phyloP scores from a whole-genome alignment of 495 filamentous ascomycete genomes.

The Neurospora sp. region DNA sequence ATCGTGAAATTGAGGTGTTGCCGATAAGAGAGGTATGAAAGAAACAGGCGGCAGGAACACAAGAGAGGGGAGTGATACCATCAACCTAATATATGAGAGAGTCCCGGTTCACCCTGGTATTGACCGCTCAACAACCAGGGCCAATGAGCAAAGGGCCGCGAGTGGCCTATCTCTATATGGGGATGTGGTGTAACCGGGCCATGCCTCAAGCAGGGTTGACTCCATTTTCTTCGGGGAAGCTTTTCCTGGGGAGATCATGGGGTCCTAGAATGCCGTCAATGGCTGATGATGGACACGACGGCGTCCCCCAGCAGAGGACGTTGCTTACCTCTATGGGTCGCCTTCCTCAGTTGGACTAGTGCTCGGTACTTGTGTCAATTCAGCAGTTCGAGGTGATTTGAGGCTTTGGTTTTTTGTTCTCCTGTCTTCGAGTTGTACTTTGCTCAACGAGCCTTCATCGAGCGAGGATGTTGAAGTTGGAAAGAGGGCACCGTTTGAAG shows the following conservation, averaged over 20 bases:
- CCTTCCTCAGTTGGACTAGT: neutral
- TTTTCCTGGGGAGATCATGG: neutral
- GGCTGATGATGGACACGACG: neutral
- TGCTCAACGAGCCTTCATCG: neutral
- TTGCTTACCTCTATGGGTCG: neutral
- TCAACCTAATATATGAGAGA: neutral
- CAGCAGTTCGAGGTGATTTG: neutral
- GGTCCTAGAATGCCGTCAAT: neutral
- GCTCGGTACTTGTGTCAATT: neutral
- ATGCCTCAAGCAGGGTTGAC: neutral
- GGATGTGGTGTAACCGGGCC: neutral
- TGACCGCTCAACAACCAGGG: neutral
- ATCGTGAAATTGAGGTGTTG: constrained; percentile 24
- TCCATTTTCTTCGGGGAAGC: neutral
- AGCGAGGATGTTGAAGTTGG: neutral
- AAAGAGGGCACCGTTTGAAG: neutral
- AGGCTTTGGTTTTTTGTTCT: neutral
- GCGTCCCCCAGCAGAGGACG: neutral
- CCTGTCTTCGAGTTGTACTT: neutral
- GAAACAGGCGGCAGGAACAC: neutral
- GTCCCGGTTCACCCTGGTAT: neutral
- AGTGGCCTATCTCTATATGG: neutral
- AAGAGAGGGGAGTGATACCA: neutral
- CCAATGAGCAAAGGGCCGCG: neutral
- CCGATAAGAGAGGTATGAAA: neutral